Percentiles rank a stretch among this genome's conserved stretches.
phyloP scores from a whole-genome alignment of 257 asterid genomes.

The Forsythia suspensa region DNA sequence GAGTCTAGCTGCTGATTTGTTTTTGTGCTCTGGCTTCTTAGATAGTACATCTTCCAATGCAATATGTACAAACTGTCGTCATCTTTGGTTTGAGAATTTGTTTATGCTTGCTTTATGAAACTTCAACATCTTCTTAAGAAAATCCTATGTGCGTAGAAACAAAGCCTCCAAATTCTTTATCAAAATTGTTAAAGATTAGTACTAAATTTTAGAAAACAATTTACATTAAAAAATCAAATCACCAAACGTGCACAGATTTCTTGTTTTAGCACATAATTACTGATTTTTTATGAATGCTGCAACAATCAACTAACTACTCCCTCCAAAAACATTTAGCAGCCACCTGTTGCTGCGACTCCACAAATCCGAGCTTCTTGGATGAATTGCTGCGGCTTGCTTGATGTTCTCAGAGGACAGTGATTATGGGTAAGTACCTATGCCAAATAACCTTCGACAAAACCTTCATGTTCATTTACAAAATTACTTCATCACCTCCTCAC shows the following conservation, averaged over 20 bases:
- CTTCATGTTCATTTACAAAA: not conserved
- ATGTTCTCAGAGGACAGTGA: constrained; percentile 26
- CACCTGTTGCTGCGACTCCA: constrained; percentile 21
- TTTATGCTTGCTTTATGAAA: no score
- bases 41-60: no score
- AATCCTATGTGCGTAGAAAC: no score
- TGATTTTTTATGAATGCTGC: not conserved
- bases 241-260: not conserved
- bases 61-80: no score
- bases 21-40: no score
- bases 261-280: not conserved
- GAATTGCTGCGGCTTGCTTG: constrained; percentile 45
- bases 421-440: constrained; percentile 14
- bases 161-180: no score
- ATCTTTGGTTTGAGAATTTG: no score
- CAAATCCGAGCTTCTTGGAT: constrained; percentile 29
- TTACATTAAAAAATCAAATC: no score
- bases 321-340: constrained; percentile 24
- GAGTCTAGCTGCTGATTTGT: no score
- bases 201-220: no score
- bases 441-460: not conserved
- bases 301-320: not conserved
- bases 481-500: not conserved
- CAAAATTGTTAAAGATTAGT: no score
- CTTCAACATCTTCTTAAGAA: no score